phyloP scores from a whole-genome alignment of 2,329 filamentous ascomycete species.

The Immersiporthe knoxdaviesiana region DNA sequence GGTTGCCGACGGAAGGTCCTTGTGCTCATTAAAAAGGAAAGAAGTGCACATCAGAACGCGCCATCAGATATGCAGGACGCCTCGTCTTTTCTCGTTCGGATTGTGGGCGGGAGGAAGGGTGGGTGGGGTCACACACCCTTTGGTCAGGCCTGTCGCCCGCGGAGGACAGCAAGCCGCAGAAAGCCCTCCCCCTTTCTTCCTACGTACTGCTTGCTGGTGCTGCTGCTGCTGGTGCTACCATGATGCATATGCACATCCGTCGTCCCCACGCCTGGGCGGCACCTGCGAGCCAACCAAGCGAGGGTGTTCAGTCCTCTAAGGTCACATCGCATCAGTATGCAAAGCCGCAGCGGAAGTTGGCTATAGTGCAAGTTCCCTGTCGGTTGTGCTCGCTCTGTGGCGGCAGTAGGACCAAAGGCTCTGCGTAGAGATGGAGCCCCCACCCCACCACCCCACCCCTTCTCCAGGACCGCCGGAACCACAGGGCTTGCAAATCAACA shows the following conservation, averaged over 20 bases:
- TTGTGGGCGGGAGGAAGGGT: background rate
- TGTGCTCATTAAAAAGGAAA: background rate
- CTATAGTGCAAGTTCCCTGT: background rate
- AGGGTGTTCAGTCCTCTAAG: background rate
- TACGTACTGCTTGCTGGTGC: too few relatives aligned
- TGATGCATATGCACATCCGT: background rate
- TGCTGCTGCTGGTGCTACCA: too few relatives aligned
- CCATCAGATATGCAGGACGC: background rate
- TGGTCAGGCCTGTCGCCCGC: background rate
- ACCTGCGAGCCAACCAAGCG: constrained; percentile 5
- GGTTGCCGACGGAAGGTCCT: background rate
- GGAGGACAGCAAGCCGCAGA: constrained; percentile 5
- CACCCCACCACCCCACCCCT: too few relatives aligned
- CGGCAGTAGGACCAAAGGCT: background rate
- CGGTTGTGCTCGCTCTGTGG: too few relatives aligned
- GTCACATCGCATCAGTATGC: constrained; percentile 10
- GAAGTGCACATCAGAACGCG: background rate
- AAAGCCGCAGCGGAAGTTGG: constrained; percentile 9
- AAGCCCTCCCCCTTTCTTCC: too few relatives aligned
- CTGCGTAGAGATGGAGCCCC: too few relatives aligned
- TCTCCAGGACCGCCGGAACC: background rate
- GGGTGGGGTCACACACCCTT: background rate
- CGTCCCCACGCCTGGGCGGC: background rate
- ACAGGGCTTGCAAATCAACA: background rate
- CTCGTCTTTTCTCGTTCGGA: background rate